Conservation (phyloP, 306 rosid genomes). For the Malus orientalis region DNA sequence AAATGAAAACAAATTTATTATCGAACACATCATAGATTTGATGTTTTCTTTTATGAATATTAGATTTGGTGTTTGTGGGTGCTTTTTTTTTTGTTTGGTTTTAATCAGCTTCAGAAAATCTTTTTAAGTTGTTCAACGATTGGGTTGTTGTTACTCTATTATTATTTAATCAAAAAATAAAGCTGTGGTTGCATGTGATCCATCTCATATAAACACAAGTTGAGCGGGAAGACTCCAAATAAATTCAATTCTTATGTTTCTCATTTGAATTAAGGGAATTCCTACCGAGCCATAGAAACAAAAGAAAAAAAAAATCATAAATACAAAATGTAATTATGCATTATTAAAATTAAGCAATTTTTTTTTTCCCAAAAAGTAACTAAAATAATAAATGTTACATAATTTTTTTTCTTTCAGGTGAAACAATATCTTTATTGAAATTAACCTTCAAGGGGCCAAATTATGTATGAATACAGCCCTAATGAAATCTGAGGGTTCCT, state of each 20-base stretch:
- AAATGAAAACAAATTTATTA: too few relatives aligned
- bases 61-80: neutral
- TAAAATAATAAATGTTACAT: too few relatives aligned
- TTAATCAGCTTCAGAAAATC: neutral
- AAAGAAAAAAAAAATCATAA: neutral
- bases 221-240: neutral
- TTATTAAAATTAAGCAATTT: neutral
- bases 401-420: too few relatives aligned
- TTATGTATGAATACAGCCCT: too few relatives aligned
- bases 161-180: neutral
- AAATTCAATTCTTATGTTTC: neutral
- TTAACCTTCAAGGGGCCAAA: too few relatives aligned
- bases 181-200: neutral
- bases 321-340: neutral
- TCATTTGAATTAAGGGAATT: neutral
- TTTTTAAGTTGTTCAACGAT: neutral
- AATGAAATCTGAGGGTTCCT: too few relatives aligned
- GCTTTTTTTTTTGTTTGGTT: neutral
- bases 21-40: too few relatives aligned
- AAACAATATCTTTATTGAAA: too few relatives aligned
- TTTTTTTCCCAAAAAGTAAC: too few relatives aligned
- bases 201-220: conserved; percentile 1
- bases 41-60: too few relatives aligned
- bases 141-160: neutral
- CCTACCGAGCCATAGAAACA: neutral